phyloP scores from a whole-genome alignment of 169 alveolate genomes.

The Plasmodium sp. region DNA sequence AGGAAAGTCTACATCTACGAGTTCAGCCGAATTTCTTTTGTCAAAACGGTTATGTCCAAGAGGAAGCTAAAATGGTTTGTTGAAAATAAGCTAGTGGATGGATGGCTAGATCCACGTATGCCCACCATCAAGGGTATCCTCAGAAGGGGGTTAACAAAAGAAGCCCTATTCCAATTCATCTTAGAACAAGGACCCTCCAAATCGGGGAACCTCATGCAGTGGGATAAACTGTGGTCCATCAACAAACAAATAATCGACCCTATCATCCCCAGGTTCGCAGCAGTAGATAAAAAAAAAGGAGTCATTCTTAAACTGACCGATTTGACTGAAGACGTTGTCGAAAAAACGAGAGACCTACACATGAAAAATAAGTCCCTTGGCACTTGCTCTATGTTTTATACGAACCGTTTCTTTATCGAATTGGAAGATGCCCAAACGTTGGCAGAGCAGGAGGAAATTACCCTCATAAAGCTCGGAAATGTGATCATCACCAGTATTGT shows the following conservation, averaged over 20 bases:
- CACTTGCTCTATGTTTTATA: conserved; percentile 84
- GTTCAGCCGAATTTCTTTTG: conserved; percentile 95
- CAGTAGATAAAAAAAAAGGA: conserved; percentile 85
- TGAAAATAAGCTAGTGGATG: conserved; percentile 93
- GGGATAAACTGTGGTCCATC: conserved; percentile 99
- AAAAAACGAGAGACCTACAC: conserved; percentile 91
- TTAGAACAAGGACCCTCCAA: conserved; percentile 98
- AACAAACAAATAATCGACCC: conserved; percentile 96
- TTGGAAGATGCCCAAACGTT: conserved; percentile 93
- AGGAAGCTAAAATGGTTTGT: conserved; percentile 97
- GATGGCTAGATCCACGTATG: conserved; percentile 99
- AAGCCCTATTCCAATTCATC: conserved; percentile 97
- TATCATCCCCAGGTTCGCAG: conserved; percentile 94
- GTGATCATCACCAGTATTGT: conserved; percentile 81
- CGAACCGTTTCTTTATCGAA: conserved; percentile 88
- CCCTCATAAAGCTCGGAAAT: conserved; percentile 98
- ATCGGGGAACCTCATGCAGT: conserved; percentile 97
- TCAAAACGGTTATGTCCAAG: conserved; percentile 96
- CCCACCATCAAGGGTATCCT: conserved; percentile 98
- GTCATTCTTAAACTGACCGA: conserved; percentile 75
- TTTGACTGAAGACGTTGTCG: conserved; percentile 65
- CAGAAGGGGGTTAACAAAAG: conserved; percentile 98
- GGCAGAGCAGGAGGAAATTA: conserved; percentile 94
- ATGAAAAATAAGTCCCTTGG: conserved; percentile 95
- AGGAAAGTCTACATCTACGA: conserved; percentile 95